phyloP scores from a whole-genome alignment of 139 green algal species.

The Deuterostichococcus epilithicus region DNA sequence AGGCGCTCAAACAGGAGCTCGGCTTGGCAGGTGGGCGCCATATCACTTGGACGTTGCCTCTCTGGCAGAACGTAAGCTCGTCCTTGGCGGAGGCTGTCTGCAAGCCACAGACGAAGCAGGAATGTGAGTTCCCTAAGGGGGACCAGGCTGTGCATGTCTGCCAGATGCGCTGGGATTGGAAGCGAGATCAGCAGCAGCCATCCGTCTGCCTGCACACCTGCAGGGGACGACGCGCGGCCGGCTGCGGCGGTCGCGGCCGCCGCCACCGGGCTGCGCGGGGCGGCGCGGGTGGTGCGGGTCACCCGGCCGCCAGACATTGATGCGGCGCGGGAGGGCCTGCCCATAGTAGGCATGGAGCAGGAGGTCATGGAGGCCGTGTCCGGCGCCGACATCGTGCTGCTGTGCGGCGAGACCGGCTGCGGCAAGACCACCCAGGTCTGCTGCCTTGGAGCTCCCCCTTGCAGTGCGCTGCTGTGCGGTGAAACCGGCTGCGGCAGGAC shows the following conservation, averaged over 20 bases:
- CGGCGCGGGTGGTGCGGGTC: conserved; percentile 2
- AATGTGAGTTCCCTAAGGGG: too few species aligned
- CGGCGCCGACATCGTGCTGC: conserved; percentile 67
- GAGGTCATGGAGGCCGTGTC: conserved; percentile 87
- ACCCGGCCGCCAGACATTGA: conserved; percentile 31
- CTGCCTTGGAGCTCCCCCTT: background rate
- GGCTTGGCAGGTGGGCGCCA: conserved; percentile 8
- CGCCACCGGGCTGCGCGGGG: too few species aligned
- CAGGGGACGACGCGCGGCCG: too few species aligned
- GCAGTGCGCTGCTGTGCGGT: conserved; percentile 85
- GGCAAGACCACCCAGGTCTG: conserved; percentile 90
- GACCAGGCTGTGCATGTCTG: too few species aligned
- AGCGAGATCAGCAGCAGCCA: too few species aligned
- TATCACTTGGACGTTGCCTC: conserved; percentile 4
- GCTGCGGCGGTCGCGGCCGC: too few species aligned
- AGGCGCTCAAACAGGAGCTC: conserved; percentile 8
- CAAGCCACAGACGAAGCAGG: background rate
- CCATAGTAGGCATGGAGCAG: conserved; percentile 85
- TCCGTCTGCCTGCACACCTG: too few species aligned
- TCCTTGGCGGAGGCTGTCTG: background rate
- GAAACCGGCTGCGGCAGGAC: conserved; percentile 94
- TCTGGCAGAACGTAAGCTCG: background rate
- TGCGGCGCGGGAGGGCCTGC: conserved; percentile 52
- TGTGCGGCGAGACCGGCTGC: conserved; percentile 90
- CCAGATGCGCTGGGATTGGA: too few species aligned